phyloP scores from a whole-genome alignment of 2,329 filamentous ascomycete genomes.

The Aspergillus quadricinctus region DNA sequence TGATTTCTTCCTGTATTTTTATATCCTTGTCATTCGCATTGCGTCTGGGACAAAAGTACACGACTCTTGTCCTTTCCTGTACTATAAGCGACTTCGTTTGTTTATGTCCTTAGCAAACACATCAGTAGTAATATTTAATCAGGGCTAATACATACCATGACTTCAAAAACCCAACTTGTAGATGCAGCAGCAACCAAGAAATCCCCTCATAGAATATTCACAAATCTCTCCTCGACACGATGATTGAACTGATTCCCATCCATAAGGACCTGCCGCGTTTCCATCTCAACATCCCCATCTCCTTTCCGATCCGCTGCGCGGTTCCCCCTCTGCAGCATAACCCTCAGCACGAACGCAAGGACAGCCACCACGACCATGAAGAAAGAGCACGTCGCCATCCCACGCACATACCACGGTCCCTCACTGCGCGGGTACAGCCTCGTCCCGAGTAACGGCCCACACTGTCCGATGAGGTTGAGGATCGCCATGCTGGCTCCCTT shows the following conservation, averaged over 20 bases:
- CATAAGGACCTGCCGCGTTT: conserved; percentile 29
- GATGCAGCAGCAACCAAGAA: neutral
- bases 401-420: conserved; percentile 57
- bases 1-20: neutral
- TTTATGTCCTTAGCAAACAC: neutral
- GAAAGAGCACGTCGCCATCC: conserved; percentile 59
- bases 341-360: conserved; percentile 52
- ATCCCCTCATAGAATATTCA: neutral
- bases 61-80: neutral
- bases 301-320: conserved; percentile 1
- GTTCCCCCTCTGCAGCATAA: conserved; percentile 53
- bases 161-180: neutral
- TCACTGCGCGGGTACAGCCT: conserved; percentile 58
- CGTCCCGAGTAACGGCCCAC: conserved; percentile 67
- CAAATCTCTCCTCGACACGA: conserved; percentile 14
- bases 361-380: conserved; percentile 60
- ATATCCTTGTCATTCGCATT: too few species aligned
- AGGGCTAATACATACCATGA: neutral
- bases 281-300: conserved; percentile 10
- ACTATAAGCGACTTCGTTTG: neutral
- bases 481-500: conserved; percentile 75
- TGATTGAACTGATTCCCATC: conserved; percentile 16
- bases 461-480: conserved; percentile 76
- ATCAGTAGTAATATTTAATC: neutral
- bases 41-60: neutral